phyloP scores from a whole-genome alignment of 2,329 filamentous ascomycete species.

The Botrytis medusae region DNA sequence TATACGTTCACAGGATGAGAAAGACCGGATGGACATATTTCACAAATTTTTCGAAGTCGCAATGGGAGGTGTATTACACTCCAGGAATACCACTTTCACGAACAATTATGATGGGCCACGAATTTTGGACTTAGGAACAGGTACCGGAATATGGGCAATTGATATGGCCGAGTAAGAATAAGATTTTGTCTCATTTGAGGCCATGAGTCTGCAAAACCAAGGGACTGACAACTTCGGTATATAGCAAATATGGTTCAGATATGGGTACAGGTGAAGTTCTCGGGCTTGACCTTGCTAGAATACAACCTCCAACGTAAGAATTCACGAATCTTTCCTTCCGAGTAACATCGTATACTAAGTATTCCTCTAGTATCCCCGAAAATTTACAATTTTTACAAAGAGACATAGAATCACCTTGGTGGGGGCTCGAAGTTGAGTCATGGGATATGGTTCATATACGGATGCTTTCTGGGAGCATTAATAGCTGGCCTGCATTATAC shows the following conservation, averaged over 20 bases:
- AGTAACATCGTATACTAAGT: neutral
- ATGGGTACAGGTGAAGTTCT: slow-evolving; percentile 48
- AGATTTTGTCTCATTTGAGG: slow-evolving; percentile 1
- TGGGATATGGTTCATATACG: slow-evolving; percentile 79
- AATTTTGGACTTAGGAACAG: slow-evolving; percentile 72
- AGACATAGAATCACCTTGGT: slow-evolving; percentile 79
- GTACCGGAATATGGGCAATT: slow-evolving; percentile 89
- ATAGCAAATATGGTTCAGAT: slow-evolving; percentile 22
- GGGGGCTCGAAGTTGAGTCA: slow-evolving; percentile 42
- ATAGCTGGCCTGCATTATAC: slow-evolving; percentile 75
- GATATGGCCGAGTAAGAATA: slow-evolving; percentile 72
- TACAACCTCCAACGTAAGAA: slow-evolving; percentile 56
- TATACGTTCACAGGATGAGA: slow-evolving; percentile 55
- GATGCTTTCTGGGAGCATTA: slow-evolving; percentile 75
- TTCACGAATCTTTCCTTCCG: neutral
- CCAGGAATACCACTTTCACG: slow-evolving; percentile 39
- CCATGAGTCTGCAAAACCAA: neutral
- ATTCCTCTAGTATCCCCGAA: slow-evolving; percentile 60
- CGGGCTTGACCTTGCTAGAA: slow-evolving; percentile 61
- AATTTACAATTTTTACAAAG: slow-evolving; percentile 68
- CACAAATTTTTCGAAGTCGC: slow-evolving; percentile 73
- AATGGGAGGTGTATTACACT: slow-evolving; percentile 51
- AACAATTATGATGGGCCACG: slow-evolving; percentile 39
- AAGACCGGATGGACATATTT: slow-evolving; percentile 77
- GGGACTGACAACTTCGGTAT: slow-evolving; percentile 15